phyloP scores from a whole-genome alignment of 2,329 filamentous ascomycete genomes.

The Dryadomyces quercus-mongolicae region DNA sequence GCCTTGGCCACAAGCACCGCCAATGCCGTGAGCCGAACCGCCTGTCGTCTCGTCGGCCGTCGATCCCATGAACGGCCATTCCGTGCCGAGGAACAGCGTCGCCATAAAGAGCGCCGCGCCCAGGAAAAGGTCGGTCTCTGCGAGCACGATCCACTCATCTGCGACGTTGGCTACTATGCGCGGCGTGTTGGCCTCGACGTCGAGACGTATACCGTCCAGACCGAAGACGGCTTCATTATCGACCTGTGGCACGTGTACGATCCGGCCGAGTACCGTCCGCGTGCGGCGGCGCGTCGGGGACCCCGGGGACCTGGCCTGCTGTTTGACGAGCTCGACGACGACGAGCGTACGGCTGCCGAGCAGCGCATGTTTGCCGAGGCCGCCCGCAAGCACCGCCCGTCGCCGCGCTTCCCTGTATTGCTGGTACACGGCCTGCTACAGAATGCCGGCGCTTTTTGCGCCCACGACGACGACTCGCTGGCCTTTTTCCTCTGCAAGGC shows the following conservation, averaged over 20 bases:
- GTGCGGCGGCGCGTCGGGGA: constrained; percentile 33
- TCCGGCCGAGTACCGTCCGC: constrained; percentile 55
- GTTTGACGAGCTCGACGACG: constrained; percentile 34
- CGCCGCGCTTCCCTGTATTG: constrained; percentile 65
- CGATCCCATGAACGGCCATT: constrained; percentile 53
- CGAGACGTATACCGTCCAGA: constrained; percentile 74
- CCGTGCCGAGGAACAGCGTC: constrained; percentile 55
- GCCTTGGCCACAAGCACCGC: constrained; percentile 58
- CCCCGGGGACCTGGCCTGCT: constrained; percentile 46
- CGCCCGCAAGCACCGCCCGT: constrained; percentile 9
- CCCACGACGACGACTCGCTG: constrained; percentile 78
- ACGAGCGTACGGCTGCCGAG: constrained; percentile 4
- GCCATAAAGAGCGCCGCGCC: constrained; percentile 39
- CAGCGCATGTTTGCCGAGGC: constrained; percentile 12
- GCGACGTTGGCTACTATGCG: constrained; percentile 78
- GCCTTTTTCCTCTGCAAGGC: constrained; percentile 88
- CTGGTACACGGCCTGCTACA: constrained; percentile 84
- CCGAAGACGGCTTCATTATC: constrained; percentile 87
- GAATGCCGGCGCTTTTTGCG: constrained; percentile 77
- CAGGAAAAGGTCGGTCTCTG: constrained; percentile 14
- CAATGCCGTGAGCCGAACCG: constrained; percentile 31
- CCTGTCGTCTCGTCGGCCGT: constrained; percentile 31
- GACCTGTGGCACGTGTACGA: constrained; percentile 84
- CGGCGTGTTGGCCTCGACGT: constrained; percentile 76
- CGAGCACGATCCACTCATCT: constrained; percentile 64